A percentile compares a stretch with the other conserved stretches of the same genome.
phyloP scores from a whole-genome alignment of 768 basidiomycete genomes.

The Mycena chlorophos region DNA sequence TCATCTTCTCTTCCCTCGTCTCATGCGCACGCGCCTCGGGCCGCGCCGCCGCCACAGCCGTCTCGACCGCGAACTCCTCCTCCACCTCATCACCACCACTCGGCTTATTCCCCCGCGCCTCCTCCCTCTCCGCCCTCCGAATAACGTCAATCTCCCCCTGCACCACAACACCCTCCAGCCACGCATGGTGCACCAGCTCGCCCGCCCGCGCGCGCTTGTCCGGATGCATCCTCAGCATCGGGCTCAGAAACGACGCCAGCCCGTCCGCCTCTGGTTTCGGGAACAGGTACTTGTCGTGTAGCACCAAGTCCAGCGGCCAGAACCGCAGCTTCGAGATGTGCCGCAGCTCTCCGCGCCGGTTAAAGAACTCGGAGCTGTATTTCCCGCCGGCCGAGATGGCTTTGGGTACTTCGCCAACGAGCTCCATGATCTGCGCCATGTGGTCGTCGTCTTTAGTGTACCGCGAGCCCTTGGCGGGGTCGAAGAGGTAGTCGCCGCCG shows the following conservation, averaged over 20 bases:
- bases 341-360: slow-evolving; percentile 89
- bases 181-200: slow-evolving; percentile 84
- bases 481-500: slow-evolving; percentile 97
- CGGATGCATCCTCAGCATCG: slow-evolving; percentile 88
- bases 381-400: slow-evolving; percentile 85
- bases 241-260: slow-evolving; percentile 77
- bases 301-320: slow-evolving; percentile 81
- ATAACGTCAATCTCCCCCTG: slow-evolving; percentile 90
- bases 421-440: slow-evolving; percentile 96
- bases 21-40: slow-evolving; percentile 11
- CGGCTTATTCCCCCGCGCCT: slow-evolving; percentile 58
- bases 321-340: slow-evolving; percentile 93
- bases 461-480: slow-evolving; percentile 90
- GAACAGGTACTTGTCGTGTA: slow-evolving; percentile 96
- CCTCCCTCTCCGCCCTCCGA: slow-evolving; percentile 59
- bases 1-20: slow-evolving; percentile 25
- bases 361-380: slow-evolving; percentile 94
- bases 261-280: slow-evolving; percentile 77
- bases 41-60: slow-evolving; percentile 4
- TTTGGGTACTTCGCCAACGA: slow-evolving; percentile 88
- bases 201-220: slow-evolving; percentile 85
- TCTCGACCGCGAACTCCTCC: slow-evolving; percentile 24
- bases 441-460: slow-evolving; percentile 98
- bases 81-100: slow-evolving; percentile 45
- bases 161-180: slow-evolving; percentile 83